Conservation (phyloP, 2,329 filamentous ascomycete species). For the Apiospora rasikravindrae region DNA sequence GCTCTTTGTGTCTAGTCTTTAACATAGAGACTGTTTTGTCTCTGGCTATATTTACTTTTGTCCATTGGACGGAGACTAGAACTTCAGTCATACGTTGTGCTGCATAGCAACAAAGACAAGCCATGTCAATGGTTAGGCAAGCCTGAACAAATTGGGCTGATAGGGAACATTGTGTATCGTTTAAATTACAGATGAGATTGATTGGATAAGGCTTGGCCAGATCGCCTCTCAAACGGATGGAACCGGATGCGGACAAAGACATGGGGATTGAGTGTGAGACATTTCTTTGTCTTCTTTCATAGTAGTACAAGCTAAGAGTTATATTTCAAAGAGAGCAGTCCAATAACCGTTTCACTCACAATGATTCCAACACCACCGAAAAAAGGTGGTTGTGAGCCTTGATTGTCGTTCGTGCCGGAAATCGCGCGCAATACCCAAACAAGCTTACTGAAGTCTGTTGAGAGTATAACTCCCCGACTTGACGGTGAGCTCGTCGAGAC, state of each 20-base stretch:
- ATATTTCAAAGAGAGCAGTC: background rate
- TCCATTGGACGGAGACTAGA: background rate
- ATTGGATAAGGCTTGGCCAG: background rate
- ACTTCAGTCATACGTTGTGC: background rate
- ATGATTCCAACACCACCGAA: background rate
- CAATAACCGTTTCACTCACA: background rate
- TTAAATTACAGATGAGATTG: background rate
- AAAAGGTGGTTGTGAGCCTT: background rate
- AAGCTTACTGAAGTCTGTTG: background rate
- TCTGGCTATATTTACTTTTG: background rate
- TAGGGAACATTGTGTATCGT: background rate
- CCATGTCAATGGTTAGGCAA: background rate
- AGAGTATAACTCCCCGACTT: background rate
- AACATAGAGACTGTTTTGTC: background rate
- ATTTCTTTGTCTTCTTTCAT: background rate
- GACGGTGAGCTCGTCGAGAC: background rate
- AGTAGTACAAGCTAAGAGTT: background rate
- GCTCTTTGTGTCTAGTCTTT: background rate
- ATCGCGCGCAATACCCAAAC: background rate
- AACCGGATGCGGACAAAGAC: background rate
- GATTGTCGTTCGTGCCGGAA: too few species aligned
- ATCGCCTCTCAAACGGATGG: background rate
- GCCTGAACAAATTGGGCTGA: background rate
- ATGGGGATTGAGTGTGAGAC: background rate
- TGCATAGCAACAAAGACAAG: background rate